Evolutionary conservation across 768 basidiomycete genomes (phyloP).

Genomic region (Pleurotus tuber-regium): DNA sequence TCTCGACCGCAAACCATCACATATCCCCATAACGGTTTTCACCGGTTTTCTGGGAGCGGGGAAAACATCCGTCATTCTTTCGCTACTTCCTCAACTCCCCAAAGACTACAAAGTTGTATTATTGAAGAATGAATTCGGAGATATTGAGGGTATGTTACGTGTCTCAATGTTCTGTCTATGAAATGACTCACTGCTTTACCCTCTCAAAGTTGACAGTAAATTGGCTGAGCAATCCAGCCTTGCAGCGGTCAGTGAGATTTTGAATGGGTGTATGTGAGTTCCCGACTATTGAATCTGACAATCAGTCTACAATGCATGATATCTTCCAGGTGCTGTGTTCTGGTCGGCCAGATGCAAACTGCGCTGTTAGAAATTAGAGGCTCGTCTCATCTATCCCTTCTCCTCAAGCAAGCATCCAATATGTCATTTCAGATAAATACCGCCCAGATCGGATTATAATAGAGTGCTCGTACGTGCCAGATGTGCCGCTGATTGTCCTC

Average conservation of each 20-base stretch:
- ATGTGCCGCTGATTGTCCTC: not conserved
- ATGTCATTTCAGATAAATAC: slow-evolving; percentile 59
- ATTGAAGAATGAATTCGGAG: slow-evolving; percentile 96
- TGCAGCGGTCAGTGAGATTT: slow-evolving; percentile 86
- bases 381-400: slow-evolving; percentile 21
- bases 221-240: slow-evolving; percentile 83
- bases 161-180: too few relatives aligned
- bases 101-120: slow-evolving; percentile 86
- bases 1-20: too few relatives aligned
- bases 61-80: slow-evolving; percentile 80
- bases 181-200: too few relatives aligned
- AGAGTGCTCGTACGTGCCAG: slow-evolving; percentile 80
- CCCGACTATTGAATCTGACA: not conserved
- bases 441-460: slow-evolving; percentile 90
- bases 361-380: slow-evolving; percentile 88
- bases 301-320: not conserved
- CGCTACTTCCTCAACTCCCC: slow-evolving; percentile 77
- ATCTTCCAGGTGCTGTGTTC: slow-evolving; percentile 75
- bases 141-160: slow-evolving; percentile 81
- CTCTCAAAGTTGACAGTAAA: slow-evolving; percentile 89
- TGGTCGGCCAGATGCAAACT: slow-evolving; percentile 92
- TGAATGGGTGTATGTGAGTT: slow-evolving; percentile 93
- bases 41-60: slow-evolving; percentile 92
- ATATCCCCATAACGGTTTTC: slow-evolving; percentile 88
- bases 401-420: not conserved